Conservation (phyloP, 2,329 filamentous ascomycete genomes). For the Trichocomaceae sp. region DNA sequence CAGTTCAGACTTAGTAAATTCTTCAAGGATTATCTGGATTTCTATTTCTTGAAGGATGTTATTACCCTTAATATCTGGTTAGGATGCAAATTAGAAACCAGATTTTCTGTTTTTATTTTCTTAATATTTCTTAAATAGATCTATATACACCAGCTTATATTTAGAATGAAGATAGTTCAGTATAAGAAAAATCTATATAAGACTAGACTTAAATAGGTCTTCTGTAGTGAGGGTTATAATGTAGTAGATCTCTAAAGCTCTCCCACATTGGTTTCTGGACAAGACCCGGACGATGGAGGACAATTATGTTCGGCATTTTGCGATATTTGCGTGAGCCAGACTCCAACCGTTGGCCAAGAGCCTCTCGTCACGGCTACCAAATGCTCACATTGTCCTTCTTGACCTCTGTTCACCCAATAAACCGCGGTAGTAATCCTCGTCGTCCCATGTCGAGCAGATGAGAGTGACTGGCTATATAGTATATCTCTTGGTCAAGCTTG, state of each 20-base stretch:
- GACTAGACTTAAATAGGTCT: conserved; percentile 29
- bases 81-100: too few relatives aligned
- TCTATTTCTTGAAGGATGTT: conserved; percentile 42
- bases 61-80: conserved; percentile 39
- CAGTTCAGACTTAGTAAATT: conserved; percentile 27
- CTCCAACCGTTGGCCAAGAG: too few relatives aligned
- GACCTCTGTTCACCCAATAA: too few relatives aligned
- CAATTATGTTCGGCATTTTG: conserved; percentile 1
- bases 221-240: conserved; percentile 12
- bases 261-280: conserved; percentile 37
- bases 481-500: too few relatives aligned
- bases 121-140: too few relatives aligned
- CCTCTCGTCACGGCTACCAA: too few relatives aligned
- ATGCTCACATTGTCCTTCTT: too few relatives aligned
- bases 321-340: conserved; percentile 18
- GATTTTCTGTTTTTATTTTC: conserved; percentile 3
- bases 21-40: conserved; percentile 36
- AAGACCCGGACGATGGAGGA: conserved; percentile 14
- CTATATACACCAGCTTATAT: conserved; percentile 43
- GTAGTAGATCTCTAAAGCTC: conserved; percentile 36
- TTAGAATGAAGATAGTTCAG: conserved; percentile 44
- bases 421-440: too few relatives aligned
- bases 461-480: too few relatives aligned
- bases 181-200: conserved; percentile 38
- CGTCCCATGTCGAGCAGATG: too few relatives aligned